A percentile compares a stretch with the other conserved stretches of the same genome.
These are phyloP conservation scores for Alternaria incomplexa DNA, from an alignment of 2,329 filamentous ascomycete genomes.

Conservation along the genomic window DNA sequence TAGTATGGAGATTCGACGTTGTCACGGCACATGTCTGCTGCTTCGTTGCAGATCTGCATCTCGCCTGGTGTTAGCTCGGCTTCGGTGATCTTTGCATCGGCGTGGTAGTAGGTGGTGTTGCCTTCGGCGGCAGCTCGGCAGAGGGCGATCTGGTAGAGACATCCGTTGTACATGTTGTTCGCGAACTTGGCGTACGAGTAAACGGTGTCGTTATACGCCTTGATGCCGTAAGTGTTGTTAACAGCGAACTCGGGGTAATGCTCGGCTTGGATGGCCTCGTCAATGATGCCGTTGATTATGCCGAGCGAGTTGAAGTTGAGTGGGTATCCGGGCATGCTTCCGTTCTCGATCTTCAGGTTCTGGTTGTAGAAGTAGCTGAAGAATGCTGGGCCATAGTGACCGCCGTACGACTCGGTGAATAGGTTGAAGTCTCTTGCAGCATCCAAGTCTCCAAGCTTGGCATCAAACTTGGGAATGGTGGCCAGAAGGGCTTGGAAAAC, in stretches of 20 bases:
- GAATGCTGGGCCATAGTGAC: conserved; percentile 62
- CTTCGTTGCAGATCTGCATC: conserved; percentile 59
- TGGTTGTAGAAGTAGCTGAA: conserved; percentile 65
- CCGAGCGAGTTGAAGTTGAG: conserved; percentile 62
- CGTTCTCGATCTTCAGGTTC: conserved; percentile 61
- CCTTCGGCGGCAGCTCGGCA: conserved; percentile 58
- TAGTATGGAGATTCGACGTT: conserved; percentile 66
- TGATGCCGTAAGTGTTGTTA: conserved; percentile 64
- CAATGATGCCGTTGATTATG: conserved; percentile 56
- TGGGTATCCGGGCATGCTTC: conserved; percentile 54
- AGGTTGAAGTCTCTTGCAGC: conserved; percentile 56
- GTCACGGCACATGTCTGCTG: conserved; percentile 61
- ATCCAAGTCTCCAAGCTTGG: conserved; percentile 42
- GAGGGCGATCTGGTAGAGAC: conserved; percentile 55
- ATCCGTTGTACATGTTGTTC: conserved; percentile 56
- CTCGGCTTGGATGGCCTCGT: conserved; percentile 56
- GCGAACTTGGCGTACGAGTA: conserved; percentile 66
- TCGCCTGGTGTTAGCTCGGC: conserved; percentile 36
- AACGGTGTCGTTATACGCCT: conserved; percentile 62
- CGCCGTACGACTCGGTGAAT: conserved; percentile 61
- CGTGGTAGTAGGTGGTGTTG: conserved; percentile 28
- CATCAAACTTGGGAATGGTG: conserved; percentile 30
- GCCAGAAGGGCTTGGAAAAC: conserved; percentile 32
- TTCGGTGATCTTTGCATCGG: conserved; percentile 18
- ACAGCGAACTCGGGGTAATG: conserved; percentile 61